A percentile compares a stretch with the other conserved stretches of the same genome.
Evolutionary conservation across 305 asterid species (phyloP).

Genomic region (Fraxinus sp.): DNA sequence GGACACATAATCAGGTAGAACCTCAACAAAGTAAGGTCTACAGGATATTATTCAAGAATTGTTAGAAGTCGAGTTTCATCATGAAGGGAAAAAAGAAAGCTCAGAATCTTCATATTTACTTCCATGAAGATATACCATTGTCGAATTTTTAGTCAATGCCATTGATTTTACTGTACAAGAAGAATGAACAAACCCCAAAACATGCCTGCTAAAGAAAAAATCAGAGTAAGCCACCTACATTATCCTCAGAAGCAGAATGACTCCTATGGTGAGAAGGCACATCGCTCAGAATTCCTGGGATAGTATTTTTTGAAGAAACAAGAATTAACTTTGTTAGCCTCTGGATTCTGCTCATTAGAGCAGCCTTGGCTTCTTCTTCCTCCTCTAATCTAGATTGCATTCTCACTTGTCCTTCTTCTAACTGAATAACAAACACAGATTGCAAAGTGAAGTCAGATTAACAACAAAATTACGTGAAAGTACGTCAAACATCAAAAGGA

Average conservation of each 20-base stretch:
- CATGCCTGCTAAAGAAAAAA: slow-evolving; percentile 7
- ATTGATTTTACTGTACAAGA: slow-evolving; percentile 15
- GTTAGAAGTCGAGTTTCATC: slow-evolving; percentile 17
- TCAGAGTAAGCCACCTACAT: slow-evolving; percentile 48
- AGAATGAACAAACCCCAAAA: slow-evolving; percentile 10
- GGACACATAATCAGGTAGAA: slow-evolving; percentile 18
- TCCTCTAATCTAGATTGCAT: slow-evolving; percentile 99
- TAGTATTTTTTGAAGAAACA: slow-evolving; percentile 80
- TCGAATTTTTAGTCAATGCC: not conserved
- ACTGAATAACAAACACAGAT: slow-evolving; percentile 41
- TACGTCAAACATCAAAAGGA: slow-evolving; percentile 5
- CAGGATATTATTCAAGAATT: slow-evolving; percentile 8
- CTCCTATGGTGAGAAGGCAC: slow-evolving; percentile 56
- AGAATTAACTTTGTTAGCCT: slow-evolving; percentile 94
- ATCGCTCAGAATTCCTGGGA: slow-evolving; percentile 64
- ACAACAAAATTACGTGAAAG: slow-evolving; percentile 3
- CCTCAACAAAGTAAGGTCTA: slow-evolving; percentile 16
- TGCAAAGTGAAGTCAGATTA: slow-evolving; percentile 14
- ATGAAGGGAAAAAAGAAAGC: not conserved
- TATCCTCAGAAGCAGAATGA: slow-evolving; percentile 66
- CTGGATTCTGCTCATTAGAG: slow-evolving; percentile 96
- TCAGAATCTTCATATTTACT: not conserved
- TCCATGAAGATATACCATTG: not conserved
- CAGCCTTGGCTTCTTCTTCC: slow-evolving; percentile 97
- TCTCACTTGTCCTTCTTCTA: slow-evolving; percentile 98